phyloP scores from a whole-genome alignment of 805 yeast species.

The Barnettozyma salicaria region DNA sequence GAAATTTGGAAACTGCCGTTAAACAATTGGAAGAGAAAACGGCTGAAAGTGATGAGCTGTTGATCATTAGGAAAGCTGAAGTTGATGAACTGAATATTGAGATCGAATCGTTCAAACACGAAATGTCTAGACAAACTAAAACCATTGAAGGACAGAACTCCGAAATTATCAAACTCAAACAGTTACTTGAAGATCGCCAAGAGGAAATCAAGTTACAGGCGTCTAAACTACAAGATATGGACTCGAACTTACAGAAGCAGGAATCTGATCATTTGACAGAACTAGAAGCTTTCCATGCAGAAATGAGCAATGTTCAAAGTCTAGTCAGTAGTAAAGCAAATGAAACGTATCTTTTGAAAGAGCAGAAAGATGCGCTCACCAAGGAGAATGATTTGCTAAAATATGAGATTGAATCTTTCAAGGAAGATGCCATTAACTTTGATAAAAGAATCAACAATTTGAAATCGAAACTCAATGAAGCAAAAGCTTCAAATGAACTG shows the following conservation, averaged over 20 bases:
- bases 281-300: slow-evolving; percentile 31
- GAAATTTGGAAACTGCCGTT: neutral
- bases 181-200: slow-evolving; percentile 10
- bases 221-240: slow-evolving; percentile 25
- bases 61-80: slow-evolving; percentile 25
- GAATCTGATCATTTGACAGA: slow-evolving; percentile 35
- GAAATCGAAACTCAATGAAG: slow-evolving; percentile 16
- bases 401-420: slow-evolving; percentile 22
- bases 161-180: slow-evolving; percentile 10
- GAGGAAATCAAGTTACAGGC: slow-evolving; percentile 18
- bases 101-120: slow-evolving; percentile 10
- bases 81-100: slow-evolving; percentile 24
- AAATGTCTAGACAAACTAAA: neutral
- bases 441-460: slow-evolving; percentile 22
- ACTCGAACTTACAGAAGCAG: slow-evolving; percentile 27
- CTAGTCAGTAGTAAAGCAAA: slow-evolving; percentile 27
- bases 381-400: slow-evolving; percentile 23
- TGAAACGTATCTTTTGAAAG: slow-evolving; percentile 23
- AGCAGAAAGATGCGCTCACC: slow-evolving; percentile 23
- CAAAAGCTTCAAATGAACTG: slow-evolving; percentile 17
- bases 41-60: slow-evolving; percentile 15
- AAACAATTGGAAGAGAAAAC: neutral
- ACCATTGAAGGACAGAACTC: slow-evolving; percentile 8
- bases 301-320: slow-evolving; percentile 29
- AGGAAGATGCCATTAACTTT: slow-evolving; percentile 22